phyloP scores from a whole-genome alignment of 1,284 basidiomycete genomes.

The Schizopora paradoxa region DNA sequence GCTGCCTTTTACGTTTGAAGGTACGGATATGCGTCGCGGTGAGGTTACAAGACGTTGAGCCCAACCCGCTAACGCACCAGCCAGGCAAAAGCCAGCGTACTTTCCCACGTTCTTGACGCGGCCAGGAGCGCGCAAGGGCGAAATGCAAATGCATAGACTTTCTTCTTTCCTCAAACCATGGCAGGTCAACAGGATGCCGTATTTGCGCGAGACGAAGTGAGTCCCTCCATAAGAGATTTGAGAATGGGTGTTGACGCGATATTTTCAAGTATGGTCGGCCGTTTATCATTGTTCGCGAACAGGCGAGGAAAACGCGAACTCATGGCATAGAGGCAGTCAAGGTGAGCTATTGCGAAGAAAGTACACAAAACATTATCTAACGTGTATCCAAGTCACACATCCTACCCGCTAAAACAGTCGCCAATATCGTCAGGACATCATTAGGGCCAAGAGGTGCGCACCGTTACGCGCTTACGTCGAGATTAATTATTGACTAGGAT shows the following conservation, averaged over 20 bases:
- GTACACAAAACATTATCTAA: constrained; percentile 13
- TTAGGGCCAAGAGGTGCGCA: constrained; percentile 83
- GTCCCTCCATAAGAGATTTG: constrained; percentile 15
- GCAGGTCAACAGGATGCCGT: constrained; percentile 49
- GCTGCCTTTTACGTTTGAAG: constrained; percentile 19
- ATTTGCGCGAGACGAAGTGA: constrained; percentile 88
- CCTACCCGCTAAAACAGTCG: constrained; percentile 86
- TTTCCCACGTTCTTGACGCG: no score
- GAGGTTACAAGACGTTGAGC: constrained; percentile 3
- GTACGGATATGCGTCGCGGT: background rate
- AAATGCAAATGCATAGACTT: no score
- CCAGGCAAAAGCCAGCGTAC: constrained; percentile 2
- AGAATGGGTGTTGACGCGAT: constrained; percentile 17
- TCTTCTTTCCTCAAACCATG: background rate
- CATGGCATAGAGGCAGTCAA: constrained; percentile 97
- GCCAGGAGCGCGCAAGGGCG: no score
- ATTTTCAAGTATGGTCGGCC: constrained; percentile 81
- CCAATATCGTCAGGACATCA: constrained; percentile 94
- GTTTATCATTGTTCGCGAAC: constrained; percentile 96
- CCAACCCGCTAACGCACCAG: background rate
- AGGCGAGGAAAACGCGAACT: constrained; percentile 89
- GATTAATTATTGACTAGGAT: constrained; percentile 6
- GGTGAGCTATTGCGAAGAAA: constrained; percentile 41
- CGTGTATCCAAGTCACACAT: constrained; percentile 77
- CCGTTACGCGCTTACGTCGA: background rate